Evolutionary conservation across 441 rosid species (phyloP), one percentile per base, ranked within the genome.

Genomic region (Adansonia rubrostipa): DNA sequence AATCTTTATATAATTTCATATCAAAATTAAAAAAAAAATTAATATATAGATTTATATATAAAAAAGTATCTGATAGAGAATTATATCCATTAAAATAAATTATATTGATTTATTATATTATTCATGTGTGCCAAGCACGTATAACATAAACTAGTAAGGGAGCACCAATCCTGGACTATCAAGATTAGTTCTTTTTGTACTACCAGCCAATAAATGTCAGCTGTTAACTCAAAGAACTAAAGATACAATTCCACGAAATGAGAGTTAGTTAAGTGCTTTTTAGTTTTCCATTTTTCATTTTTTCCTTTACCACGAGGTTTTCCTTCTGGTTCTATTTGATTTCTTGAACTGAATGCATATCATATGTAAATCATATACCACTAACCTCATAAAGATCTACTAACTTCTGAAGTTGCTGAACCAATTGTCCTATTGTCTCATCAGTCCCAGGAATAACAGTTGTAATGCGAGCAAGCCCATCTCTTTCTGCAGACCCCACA

Each of bases 361-460:
- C 9, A 24, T 5, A 11, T 24, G 42, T 28, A 5, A 11, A 20
- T 69, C 56, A 6, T 28, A 69, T 20, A 40, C 73, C 40, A 11
- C 82, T 77, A 69, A 86, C 93, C 89, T 90, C 91, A n/a, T 88
- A 89, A 76, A 91, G 85, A 80, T 87, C 92, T 71, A 89, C 79
- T 75, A 91, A 83, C 78, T 91, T 91, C 78, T 83, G 88, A 54
- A 91, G 88, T 76, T 88, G 95, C 78, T 90, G 90, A 80, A 86
- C 90, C 82, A 89, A 79, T 78, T 89, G 84, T 74, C 84, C 78
- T 36, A 88, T 86, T n/a, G 88, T 75, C 77, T 88, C 90, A 78
- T 91, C 88, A 3, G 91, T 91, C 64, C 86, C 95, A 0, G 95
- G 91, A 83, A 91, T 85, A 79, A 91, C 93, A 61, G 92, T 91